phyloP scores from a whole-genome alignment of 495 filamentous ascomycete genomes.

The Aspergillus affinis region DNA sequence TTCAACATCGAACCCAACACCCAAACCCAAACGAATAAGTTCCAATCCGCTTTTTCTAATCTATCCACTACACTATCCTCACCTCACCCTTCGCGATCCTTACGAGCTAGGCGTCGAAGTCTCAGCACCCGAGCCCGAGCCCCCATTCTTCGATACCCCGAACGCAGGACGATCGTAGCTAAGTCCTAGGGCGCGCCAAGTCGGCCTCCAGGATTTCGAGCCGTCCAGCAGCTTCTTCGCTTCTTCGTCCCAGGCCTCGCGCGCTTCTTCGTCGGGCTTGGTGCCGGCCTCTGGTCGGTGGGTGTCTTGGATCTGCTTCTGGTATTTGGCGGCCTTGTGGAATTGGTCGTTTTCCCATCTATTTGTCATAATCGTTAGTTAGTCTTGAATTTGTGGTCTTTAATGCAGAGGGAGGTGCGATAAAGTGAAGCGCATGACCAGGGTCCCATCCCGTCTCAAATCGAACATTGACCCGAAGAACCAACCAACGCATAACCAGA shows the following conservation, averaged over 20 bases:
- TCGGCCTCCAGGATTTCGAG: slow-evolving; percentile 41
- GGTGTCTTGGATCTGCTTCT: slow-evolving; percentile 26
- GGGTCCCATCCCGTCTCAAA: too few species aligned
- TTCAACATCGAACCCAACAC: slow-evolving; percentile 5
- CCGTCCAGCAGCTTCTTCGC: slow-evolving; percentile 56
- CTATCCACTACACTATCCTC: slow-evolving; percentile 1
- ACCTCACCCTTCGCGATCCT: too few species aligned
- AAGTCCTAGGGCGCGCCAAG: slow-evolving; percentile 47
- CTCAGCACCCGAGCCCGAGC: slow-evolving; percentile 4
- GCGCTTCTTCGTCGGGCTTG: slow-evolving; percentile 29
- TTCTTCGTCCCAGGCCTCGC: slow-evolving; percentile 45
- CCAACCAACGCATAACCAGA: neutral
- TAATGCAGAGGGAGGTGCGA: too few species aligned
- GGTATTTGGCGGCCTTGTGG: slow-evolving; percentile 37
- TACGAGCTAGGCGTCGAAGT: slow-evolving; percentile 5
- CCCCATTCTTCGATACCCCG: slow-evolving; percentile 12
- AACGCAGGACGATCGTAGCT: slow-evolving; percentile 29
- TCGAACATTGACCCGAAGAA: neutral
- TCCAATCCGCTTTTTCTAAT: slow-evolving; percentile 7
- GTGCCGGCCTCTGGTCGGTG: slow-evolving; percentile 27
- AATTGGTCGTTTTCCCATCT: slow-evolving; percentile 54
- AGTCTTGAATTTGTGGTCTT: neutral
- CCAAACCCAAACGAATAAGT: neutral
- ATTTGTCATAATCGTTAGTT: neutral
- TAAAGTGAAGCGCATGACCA: too few species aligned